A percentile compares a stretch with the other conserved stretches of the same genome.
These are phyloP conservation scores for Kwoniella europaea DNA, from an alignment of 768 basidiomycete genomes.

Conservation along the genomic window DNA sequence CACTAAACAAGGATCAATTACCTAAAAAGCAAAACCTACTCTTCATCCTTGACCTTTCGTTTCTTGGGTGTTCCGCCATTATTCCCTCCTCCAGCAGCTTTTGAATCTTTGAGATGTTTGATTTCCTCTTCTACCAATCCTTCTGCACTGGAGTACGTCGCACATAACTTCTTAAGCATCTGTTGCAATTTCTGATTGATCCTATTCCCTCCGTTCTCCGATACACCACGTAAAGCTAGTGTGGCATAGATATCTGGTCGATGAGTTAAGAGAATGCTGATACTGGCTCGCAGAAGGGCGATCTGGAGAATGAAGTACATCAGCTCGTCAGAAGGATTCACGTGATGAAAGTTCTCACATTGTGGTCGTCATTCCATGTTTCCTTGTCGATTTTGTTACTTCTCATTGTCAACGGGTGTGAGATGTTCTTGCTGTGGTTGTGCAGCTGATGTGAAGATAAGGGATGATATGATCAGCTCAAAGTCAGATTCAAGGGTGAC, in stretches of 20 bases:
- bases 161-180: constrained; percentile 25
- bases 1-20: too few species aligned
- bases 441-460: not conserved
- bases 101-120: constrained; percentile 7
- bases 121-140: constrained; percentile 31
- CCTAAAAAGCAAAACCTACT: not conserved
- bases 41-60: constrained; percentile 18
- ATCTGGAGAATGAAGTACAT: not conserved
- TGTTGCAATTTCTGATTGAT: constrained; percentile 41
- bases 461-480: too few species aligned
- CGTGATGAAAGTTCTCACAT: not conserved
- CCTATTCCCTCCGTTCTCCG: constrained; percentile 35
- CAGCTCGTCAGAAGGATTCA: not conserved
- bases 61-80: constrained; percentile 23
- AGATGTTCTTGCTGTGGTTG: not conserved
- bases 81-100: constrained; percentile 4
- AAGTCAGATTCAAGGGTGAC: too few species aligned
- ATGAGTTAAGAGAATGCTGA: not conserved
- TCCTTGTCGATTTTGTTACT: constrained; percentile 12
- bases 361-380: constrained; percentile 12
- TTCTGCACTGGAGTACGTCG: constrained; percentile 20
- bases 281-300: constrained; percentile 2
- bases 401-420: not conserved
- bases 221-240: constrained; percentile 18
- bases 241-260: constrained; percentile 25